Evolutionary conservation across 1,139 yeast genomes (phyloP).

Genomic region (Yamadazyma atlantica): DNA sequence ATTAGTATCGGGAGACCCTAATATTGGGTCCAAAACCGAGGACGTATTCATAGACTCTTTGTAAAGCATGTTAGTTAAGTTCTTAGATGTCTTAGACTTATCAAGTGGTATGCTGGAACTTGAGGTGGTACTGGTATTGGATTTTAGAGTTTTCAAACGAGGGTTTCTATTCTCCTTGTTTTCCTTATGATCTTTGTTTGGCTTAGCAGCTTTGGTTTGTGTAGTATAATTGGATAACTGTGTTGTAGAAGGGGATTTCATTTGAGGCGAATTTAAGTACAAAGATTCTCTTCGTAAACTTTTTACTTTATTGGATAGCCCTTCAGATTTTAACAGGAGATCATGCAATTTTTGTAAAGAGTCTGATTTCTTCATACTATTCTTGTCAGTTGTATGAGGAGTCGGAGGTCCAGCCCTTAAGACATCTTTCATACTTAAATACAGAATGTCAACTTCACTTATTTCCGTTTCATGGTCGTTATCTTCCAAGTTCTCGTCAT

Average conservation of each 20-base stretch:
- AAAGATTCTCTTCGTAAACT: constrained; percentile 16
- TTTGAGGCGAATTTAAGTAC: constrained; percentile 11
- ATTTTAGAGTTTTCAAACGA: background rate
- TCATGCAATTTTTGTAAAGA: constrained; percentile 24
- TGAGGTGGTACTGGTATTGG: background rate
- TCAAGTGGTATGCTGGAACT: constrained; percentile 3
- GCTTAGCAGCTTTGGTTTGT: background rate
- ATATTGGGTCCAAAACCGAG: background rate
- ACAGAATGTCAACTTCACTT: constrained; percentile 25
- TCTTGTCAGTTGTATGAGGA: constrained; percentile 5
- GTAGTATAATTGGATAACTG: constrained; percentile 17
- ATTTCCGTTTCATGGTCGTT: constrained; percentile 7
- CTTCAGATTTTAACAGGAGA: constrained; percentile 15
- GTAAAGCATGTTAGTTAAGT: constrained; percentile 10
- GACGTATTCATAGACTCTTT: constrained; percentile 5
- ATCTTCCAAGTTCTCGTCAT: background rate
- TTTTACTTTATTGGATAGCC: constrained; percentile 16
- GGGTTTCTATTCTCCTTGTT: constrained; percentile 3
- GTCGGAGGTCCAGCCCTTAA: constrained; percentile 35
- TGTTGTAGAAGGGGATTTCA: constrained; percentile 27
- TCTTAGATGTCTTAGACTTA: constrained; percentile 10
- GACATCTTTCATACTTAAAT: constrained; percentile 32
- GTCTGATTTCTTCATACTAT: constrained; percentile 22
- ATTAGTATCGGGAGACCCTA: background rate
- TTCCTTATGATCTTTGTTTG: constrained; percentile 4